Evolutionary conservation across 345 rosid genomes (phyloP), one percentile per base, ranked within the genome.

Genomic region (Balakata baccata): DNA sequence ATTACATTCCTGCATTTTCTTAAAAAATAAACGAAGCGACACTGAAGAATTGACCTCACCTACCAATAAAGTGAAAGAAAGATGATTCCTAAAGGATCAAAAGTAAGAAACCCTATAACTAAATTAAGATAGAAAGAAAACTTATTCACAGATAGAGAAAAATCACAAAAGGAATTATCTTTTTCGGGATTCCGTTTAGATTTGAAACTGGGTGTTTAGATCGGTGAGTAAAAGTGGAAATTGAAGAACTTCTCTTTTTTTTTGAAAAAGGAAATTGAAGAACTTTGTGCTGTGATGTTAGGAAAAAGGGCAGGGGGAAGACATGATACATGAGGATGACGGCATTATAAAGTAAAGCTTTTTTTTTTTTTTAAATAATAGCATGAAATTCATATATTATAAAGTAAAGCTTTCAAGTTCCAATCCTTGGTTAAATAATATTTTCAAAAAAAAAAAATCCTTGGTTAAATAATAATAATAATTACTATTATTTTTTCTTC

Each of bases 21-120:
- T 9, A 6, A 11, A 52, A 41, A 57, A 11, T 2, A 64, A 70
- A 8, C 9, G 46, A 8, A 43, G 46, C 1, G 2, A 29, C 34
- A 29, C 34, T 29, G 25, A 70, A 70, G 22, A 70, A 70, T 41
- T 70, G 45, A 46, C 38, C 54, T 71, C 59, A 59, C 56, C 66
- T 71, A 59, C 56, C 66, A 29, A 61, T 17, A 13, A 10, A 59
- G 20, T 8, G 29, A 25, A 49, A 58, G 56, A 14, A 11, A 5
- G 54, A 70, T 52, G 47, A 58, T 59, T 25, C 4, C 46, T 11
- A 43, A 29, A 13, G 54, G 50, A n/a, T 43, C 41, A 38, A 14
- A 37, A 71, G 66, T 43, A 17, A 71, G 23, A 71, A 71, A 59
- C 66, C 74, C 74, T 29, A 46, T 23, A 47, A 46, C 45, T 16